Evolutionary conservation across 331 rosid species (phyloP), one percentile per base, ranked within the genome.

Genomic region (Malus hybrid): DNA sequence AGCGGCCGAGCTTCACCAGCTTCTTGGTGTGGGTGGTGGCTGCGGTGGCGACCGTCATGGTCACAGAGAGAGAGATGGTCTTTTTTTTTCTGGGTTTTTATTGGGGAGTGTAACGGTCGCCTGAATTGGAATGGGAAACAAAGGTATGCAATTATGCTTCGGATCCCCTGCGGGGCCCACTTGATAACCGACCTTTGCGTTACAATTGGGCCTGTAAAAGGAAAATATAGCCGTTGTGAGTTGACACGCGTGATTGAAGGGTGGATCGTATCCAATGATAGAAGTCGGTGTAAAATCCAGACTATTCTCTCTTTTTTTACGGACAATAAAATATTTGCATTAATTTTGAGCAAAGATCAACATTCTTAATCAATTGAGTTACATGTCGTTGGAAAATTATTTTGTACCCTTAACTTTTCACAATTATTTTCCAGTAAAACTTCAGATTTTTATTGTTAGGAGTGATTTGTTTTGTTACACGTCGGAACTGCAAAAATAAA

Each of bases 1-100:
- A 76, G 68, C 79, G 20, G 48, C 85, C 76, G 27, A 83, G 54
- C 86, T 83, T 85, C 80, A 87, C 55, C 65, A 87, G 76, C 77
- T 71, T 85, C 84, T 73, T 59, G 79, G 87, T 79, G n/a, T 77
- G 89, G 72, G 81, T 12, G 22, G 87, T 61, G 61, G 88, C 88
- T 13, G 32, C 83, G 18, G 81, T 55, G 19, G 84, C 80, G 71
- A 80, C 84, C 6, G 84, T 73, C 91, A 87, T 87, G 55, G 86
- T 27, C 81, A n/a, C 63, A 57, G 39, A 29, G 65, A 7, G 76
- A 44, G 46, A 9, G 67, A 20, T 65, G 13, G 61, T 6, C 0
- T 8, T 34, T 34, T 34, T 36, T 36, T 8, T 2, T 8, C 1
- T 32, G 77, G 29, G 65, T 13, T 54, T n/a, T 33, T 55, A 24